phyloP scores from a whole-genome alignment of 345 rosid genomes.

The Psidium friedrichsthalianum region DNA sequence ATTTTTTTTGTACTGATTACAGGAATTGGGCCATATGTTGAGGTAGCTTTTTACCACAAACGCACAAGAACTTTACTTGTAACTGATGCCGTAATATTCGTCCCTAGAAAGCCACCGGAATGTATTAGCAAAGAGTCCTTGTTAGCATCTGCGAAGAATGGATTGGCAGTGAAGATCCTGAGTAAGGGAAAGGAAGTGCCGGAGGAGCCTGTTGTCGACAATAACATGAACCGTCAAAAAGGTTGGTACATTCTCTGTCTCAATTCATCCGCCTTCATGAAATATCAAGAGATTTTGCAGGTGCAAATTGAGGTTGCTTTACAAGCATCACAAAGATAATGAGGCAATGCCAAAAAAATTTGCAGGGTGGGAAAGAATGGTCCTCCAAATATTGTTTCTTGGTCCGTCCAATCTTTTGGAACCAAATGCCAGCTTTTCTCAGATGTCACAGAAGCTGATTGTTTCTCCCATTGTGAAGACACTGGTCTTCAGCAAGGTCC shows the following conservation, averaged over 20 bases:
- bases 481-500: constrained; percentile 91
- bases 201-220: constrained; percentile 76
- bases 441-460: constrained; percentile 87
- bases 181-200: constrained; percentile 85
- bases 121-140: constrained; percentile 72
- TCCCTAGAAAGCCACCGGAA: constrained; percentile 65
- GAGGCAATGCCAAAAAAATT: background rate
- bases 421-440: constrained; percentile 86
- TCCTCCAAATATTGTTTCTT: constrained; percentile 83
- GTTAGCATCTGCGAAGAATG: constrained; percentile 85
- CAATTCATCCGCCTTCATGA: background rate
- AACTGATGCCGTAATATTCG: constrained; percentile 87
- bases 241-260: constrained; percentile 24
- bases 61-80: constrained; percentile 72
- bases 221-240: constrained; percentile 54
- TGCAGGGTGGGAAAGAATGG: constrained; percentile 99
- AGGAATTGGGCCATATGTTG: constrained; percentile 94
- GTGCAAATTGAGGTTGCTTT: background rate
- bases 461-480: constrained; percentile 95
- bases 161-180: constrained; percentile 84
- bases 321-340: background rate
- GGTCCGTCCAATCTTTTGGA: constrained; percentile 94
- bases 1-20: constrained; percentile 4
- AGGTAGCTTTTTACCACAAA: constrained; percentile 90
- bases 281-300: background rate